Evolutionary conservation across 352 stramenopile genomes (phyloP).

Genomic region (Pythium volutum): DNA sequence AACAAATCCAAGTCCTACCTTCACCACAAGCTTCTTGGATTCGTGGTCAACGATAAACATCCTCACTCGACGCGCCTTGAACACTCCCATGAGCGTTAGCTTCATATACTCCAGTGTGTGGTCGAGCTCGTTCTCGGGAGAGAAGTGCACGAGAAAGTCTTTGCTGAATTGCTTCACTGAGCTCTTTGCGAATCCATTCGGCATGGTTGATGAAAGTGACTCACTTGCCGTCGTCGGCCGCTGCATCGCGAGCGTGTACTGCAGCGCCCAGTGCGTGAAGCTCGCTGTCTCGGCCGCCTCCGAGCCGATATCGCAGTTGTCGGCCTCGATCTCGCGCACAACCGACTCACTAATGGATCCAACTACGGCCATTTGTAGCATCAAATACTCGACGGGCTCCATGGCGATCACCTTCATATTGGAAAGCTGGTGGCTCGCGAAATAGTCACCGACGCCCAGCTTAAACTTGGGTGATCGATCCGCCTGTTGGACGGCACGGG

Average conservation of each 20-base stretch:
- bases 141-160: conserved; percentile 70
- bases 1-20: conserved; percentile 34
- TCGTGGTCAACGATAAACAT: conserved; percentile 59
- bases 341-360: conserved; percentile 9
- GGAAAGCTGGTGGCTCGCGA: conserved; percentile 36
- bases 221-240: conserved; percentile 27
- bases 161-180: conserved; percentile 75
- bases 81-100: conserved; percentile 48
- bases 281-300: conserved; percentile 60
- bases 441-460: conserved; percentile 72
- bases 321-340: conserved; percentile 33
- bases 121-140: conserved; percentile 73
- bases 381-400: conserved; percentile 61
- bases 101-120: conserved; percentile 73
- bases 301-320: conserved; percentile 33
- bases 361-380: conserved; percentile 45
- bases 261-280: conserved; percentile 71
- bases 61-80: conserved; percentile 51
- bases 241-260: conserved; percentile 51
- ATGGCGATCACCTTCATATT: conserved; percentile 66
- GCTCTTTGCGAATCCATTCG: conserved; percentile 48
- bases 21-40: conserved; percentile 42
- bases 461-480: conserved; percentile 51
- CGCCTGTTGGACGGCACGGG: conserved; percentile 44
- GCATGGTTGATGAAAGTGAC: conserved; percentile 27